Evolutionary conservation across 352 stramenopile genomes (phyloP), one percentile per base, ranked within the genome.

Genomic region (Globisporangium radiosum): DNA sequence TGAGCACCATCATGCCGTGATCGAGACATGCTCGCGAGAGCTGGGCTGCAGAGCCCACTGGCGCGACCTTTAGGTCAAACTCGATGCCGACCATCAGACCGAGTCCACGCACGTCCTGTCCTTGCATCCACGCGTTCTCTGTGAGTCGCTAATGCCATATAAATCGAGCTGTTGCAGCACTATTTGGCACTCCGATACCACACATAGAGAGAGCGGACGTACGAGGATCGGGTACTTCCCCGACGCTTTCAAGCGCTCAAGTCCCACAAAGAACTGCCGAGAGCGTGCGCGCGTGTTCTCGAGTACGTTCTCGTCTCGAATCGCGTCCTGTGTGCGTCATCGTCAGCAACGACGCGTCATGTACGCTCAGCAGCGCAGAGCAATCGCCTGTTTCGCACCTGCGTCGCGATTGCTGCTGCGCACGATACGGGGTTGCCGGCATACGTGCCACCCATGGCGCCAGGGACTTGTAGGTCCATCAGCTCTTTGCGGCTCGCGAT

Each of bases 1-100:
- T 25, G 19, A 25, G 19, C 19, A 25, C 19, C 19, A 25, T 25
- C 19, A 25, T 25, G 19, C 19, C 19, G 19, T 25, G 19, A 25
- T 25, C 19, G 19, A 25, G 19, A 25, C 19, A 25, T 2, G 19
- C 19, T 25, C 19, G 19, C 19, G 19, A 25, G 19, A 25, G 19
- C 19, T 25, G 19, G 19, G 19, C 19, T 25, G 19, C 19, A 25
- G 19, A 25, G 19, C 19, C 19, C 19, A 25, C 19, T 25, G 19
- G 19, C 19, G 19, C 19, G 19, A 25, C 19, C 19, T 25, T 25
- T 25, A 2, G 19, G 64, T 95, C 78, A 53, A 98, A 97, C 69
- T 98, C 92, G 54, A 98, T 72, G 11, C 85, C 94, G 14, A 96
- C 74, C 91, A 98, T 98, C 52, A 97, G 66, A 9, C 94, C 94